Conservation (phyloP, 768 basidiomycete genomes). For the Mycena pura region DNA sequence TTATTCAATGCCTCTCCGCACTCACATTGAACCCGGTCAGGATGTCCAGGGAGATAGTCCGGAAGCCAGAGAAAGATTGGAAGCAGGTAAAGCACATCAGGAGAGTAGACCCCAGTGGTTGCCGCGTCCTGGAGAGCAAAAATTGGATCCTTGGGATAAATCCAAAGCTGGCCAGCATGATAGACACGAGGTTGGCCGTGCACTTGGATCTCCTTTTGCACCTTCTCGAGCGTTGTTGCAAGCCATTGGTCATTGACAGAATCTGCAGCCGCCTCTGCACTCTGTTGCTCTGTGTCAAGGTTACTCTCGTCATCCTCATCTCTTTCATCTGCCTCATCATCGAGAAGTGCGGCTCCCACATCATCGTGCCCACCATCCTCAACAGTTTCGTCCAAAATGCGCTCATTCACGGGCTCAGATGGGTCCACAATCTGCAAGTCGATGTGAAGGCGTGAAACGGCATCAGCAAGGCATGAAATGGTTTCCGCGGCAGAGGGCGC, state of each 20-base stretch:
- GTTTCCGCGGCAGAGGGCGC: background rate
- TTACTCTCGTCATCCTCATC: constrained; percentile 2
- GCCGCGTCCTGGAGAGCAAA: constrained; percentile 14
- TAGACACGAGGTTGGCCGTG: constrained; percentile 13
- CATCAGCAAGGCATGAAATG: background rate
- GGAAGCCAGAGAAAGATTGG: constrained; percentile 27
- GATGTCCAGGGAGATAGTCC: constrained; percentile 14
- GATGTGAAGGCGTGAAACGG: background rate
- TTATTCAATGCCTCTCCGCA: constrained; percentile 5
- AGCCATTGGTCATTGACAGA: constrained; percentile 15
- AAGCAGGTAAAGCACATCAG: constrained; percentile 3
- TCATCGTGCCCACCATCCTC: background rate
- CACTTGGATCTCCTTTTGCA: constrained; percentile 6
- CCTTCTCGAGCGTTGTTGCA: background rate
- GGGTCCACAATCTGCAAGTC: background rate
- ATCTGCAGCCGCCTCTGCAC: background rate
- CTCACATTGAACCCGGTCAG: constrained; percentile 12
- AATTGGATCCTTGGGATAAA: constrained; percentile 16
- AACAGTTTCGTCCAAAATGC: background rate
- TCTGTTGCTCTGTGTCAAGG: constrained; percentile 1
- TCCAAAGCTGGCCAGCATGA: constrained; percentile 1
- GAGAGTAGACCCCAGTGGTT: constrained; percentile 3
- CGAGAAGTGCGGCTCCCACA: constrained; percentile 1
- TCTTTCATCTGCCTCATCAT: constrained; percentile 3
- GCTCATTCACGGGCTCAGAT: background rate